Evolutionary conservation across 2,329 filamentous ascomycete genomes (phyloP), one percentile per base, ranked within the genome.

Genomic region (Aureobasidium sp.): DNA sequence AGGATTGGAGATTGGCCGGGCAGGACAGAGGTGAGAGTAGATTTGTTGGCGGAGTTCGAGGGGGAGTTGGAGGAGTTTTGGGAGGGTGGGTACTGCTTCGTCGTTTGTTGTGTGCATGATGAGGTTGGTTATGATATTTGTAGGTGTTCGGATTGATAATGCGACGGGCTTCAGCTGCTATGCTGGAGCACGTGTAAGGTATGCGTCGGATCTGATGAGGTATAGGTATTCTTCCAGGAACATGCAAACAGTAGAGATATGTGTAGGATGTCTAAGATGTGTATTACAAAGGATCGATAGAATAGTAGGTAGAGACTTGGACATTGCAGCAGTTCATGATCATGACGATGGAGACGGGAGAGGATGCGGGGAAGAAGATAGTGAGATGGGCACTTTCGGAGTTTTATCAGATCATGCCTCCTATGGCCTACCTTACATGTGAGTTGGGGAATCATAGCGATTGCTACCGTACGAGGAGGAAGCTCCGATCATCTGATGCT

Each of bases 21-120:
- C 27, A 8, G 69, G 70, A 45, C 83, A 73, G 38, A 83, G 63
- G 67, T 76, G 73, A 40, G 67, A 50, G 71, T 82, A 84, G 43
- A 84, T 80, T 11, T 78, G 70, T 27, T 78, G 74, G 36, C 82
- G 79, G 45, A 84, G 74, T 67, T 84, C 82, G 60, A 80, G 65
- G 5, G 82, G 81, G 18, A 84, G 75, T 47, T 65, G 76, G 68
- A 74, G 77, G 68, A 71, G 71, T 31, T 20, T 42, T 20, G 58
- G 58, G 2, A 40, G 43, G 45, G 11, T 11, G 15, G 8, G 11
- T 4, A 6, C 15, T 3, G 13, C n/a, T 18, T 8, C 20, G 4
- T 18, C 18, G 10, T 38, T 11, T 3, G 31, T 29, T 15, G 42
- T 8, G 33, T 31, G 20, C n/a, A 47, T 58, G 38, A 20, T 23